Base-by-base conservation (phyloP, 2,329 filamentous ascomycete species). In the Ophiobolus disseminans region DNA sequence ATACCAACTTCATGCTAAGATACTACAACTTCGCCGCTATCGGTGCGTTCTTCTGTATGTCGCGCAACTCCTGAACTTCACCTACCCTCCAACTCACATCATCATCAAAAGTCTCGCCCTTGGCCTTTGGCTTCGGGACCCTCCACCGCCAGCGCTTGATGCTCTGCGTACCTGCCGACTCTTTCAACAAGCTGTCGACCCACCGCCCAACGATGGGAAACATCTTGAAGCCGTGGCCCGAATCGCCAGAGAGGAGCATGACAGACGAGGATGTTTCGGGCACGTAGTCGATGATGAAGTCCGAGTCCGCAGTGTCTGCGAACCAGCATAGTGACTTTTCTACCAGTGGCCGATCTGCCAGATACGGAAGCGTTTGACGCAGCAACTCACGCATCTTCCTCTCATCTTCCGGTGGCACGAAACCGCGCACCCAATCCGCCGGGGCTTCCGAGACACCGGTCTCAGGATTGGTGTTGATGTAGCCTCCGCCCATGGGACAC, bases 171-270 rank as follows among this genome's bases (percentile, higher is more conserved):
- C 73, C 69, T 1, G 74, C 68, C 17, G 53, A 32, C 26, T 57
- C 50, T 16, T 75, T 71, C 0, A 86, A 40, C 4, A 85, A 56
- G 9, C 77, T 72, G 34, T 67, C 73, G 1, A 84, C 77, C 80
- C 65, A 86, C n/a, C 70, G 64, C 0, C 84, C 83, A n/a, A 83
- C 72, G 19, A 84, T 75, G 0, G 82, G 83, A 39, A 86, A 75
- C 80, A 86, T 84, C 68, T 86, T 86, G 65, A 85, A 85, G 0
- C 79, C 82, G 58, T 86, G 83, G 0, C 83, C 84, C 1, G 82
- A 86, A 58, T 86, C 84, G 0, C 83, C 83, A 0, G 80, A 78
- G 0, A 81, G 53, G 0, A 84, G 61, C 2, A 86, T 65, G 2
- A 86, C 72, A 0, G 75, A 78, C 2, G 71, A 68, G 1, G 67